These are phyloP conservation scores for Cladosporium cucumerinum DNA, from an alignment of 2,329 filamentous ascomycete genomes.

Conservation along the genomic window DNA sequence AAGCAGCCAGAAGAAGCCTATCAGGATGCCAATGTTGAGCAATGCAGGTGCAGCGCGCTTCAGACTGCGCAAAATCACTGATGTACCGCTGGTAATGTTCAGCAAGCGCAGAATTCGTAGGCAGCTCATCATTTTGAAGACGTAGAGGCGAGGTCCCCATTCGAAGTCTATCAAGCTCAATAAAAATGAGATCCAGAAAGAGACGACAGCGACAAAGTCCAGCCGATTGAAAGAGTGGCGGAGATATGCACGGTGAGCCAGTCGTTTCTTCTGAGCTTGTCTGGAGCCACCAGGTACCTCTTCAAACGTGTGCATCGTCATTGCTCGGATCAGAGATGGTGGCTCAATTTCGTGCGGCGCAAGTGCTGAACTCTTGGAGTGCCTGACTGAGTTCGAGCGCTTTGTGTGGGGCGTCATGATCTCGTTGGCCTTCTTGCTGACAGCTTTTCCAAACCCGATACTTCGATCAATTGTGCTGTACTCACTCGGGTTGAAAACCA, in stretches of 20 bases:
- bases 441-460: slow-evolving; percentile 67
- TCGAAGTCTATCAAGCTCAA: slow-evolving; percentile 70
- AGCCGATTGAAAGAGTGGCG: slow-evolving; percentile 94
- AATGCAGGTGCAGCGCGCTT: slow-evolving; percentile 93
- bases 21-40: slow-evolving; percentile 87
- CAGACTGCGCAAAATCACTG: slow-evolving; percentile 88
- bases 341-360: slow-evolving; percentile 31
- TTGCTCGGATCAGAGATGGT: slow-evolving; percentile 33
- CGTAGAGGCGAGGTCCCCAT: slow-evolving; percentile 67
- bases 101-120: slow-evolving; percentile 88
- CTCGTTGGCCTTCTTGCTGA: slow-evolving; percentile 71
- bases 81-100: slow-evolving; percentile 87
- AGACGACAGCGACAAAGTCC: slow-evolving; percentile 90
- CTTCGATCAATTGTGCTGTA: slow-evolving; percentile 87
- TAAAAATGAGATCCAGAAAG: slow-evolving; percentile 87
- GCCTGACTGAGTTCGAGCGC: slow-evolving; percentile 52
- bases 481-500: slow-evolving; percentile 83
- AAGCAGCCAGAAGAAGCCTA: slow-evolving; percentile 95
- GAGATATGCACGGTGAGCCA: slow-evolving; percentile 87
- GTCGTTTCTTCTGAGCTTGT: slow-evolving; percentile 76
- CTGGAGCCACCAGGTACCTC: slow-evolving; percentile 59
- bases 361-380: slow-evolving; percentile 35
- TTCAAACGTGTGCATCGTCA: slow-evolving; percentile 38
- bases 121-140: slow-evolving; percentile 96
- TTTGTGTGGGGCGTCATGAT: slow-evolving; percentile 81